These are phyloP conservation scores for Alternaria brassicicola DNA, from an alignment of 2,329 filamentous ascomycete species.

Conservation along the genomic window DNA sequence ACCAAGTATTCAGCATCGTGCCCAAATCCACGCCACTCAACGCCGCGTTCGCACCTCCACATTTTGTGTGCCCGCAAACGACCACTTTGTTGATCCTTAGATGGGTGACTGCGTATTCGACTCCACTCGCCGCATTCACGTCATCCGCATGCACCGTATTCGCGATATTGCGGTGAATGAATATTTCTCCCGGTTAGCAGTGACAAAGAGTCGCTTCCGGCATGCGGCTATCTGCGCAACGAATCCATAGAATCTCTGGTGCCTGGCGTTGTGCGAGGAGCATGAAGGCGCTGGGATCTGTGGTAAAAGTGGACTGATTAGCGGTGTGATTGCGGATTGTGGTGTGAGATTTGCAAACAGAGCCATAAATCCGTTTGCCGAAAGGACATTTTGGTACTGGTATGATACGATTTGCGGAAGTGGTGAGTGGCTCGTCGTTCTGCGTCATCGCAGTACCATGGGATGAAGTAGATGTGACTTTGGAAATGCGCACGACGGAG, in stretches of 20 bases:
- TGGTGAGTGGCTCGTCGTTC: not conserved
- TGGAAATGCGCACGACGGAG: not conserved
- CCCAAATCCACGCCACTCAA: constrained; percentile 64
- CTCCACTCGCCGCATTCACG: constrained; percentile 74
- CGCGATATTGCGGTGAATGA: constrained; percentile 89
- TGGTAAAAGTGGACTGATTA: constrained; percentile 24
- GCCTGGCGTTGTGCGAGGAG: constrained; percentile 70
- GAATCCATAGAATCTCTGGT: constrained; percentile 77
- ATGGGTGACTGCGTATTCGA: constrained; percentile 78
- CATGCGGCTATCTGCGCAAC: constrained; percentile 84
- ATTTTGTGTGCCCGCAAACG: constrained; percentile 66
- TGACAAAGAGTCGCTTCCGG: constrained; percentile 83
- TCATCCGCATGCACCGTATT: constrained; percentile 66
- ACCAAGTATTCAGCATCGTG: constrained; percentile 64
- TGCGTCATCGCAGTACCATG: not conserved
- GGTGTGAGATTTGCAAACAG: not conserved
- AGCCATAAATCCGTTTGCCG: too few species aligned
- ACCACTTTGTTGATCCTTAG: constrained; percentile 70
- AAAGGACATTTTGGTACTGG: not conserved
- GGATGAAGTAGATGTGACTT: not conserved
- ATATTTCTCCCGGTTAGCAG: constrained; percentile 81
- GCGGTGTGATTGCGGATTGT: constrained; percentile 14
- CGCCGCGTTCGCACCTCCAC: constrained; percentile 64
- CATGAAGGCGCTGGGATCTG: constrained; percentile 72
- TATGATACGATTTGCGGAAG: too few species aligned